phyloP scores from a whole-genome alignment of 805 yeast genomes.

The Ogataea ramenticola region DNA sequence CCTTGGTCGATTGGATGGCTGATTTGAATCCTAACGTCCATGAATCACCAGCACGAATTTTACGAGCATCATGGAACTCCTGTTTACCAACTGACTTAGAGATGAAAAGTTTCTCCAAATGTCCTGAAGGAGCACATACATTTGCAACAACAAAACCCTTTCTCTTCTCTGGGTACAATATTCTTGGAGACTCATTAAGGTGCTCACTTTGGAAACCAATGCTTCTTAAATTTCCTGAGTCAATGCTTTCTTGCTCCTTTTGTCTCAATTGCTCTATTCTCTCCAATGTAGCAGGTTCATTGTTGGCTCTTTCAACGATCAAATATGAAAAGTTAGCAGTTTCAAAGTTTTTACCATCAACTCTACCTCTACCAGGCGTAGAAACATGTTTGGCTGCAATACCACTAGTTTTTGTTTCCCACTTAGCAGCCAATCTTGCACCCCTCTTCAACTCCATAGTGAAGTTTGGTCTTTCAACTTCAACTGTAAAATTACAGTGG shows the following conservation, averaged over 20 bases:
- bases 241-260: constrained; percentile 7
- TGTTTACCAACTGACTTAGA: constrained; percentile 71
- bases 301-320: constrained; percentile 52
- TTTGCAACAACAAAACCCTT: constrained; percentile 78
- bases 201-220: constrained; percentile 21
- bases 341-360: constrained; percentile 64
- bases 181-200: constrained; percentile 59
- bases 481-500: constrained; percentile 71
- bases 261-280: constrained; percentile 35
- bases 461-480: constrained; percentile 70
- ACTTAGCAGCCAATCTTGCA: constrained; percentile 56
- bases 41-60: constrained; percentile 73
- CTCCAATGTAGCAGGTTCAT: constrained; percentile 33
- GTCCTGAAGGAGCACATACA: constrained; percentile 74
- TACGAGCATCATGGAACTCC: constrained; percentile 85
- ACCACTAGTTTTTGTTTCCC: constrained; percentile 57
- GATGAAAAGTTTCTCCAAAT: constrained; percentile 79
- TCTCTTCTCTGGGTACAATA: constrained; percentile 66
- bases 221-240: constrained; percentile 9
- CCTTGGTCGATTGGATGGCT: constrained; percentile 29
- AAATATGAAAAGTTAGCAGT: constrained; percentile 68
- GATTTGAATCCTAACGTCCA: constrained; percentile 75
- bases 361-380: constrained; percentile 71
- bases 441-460: constrained; percentile 85
- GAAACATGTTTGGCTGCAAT: constrained; percentile 41